These are phyloP conservation scores for Plasmopara muralis DNA, from an alignment of 352 stramenopile genomes.

Conservation along the genomic window DNA sequence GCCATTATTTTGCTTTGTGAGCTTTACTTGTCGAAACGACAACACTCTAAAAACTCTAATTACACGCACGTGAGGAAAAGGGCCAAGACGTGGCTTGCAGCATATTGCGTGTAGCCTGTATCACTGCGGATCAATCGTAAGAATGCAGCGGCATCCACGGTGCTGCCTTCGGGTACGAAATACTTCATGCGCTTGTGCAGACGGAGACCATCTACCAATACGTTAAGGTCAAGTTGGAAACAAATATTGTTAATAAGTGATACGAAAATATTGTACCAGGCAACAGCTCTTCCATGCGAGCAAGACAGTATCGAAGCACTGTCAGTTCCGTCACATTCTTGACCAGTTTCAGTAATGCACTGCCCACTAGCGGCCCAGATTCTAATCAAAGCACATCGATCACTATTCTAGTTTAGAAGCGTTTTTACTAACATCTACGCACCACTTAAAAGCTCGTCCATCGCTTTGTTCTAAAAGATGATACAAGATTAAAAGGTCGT, in stretches of 20 bases:
- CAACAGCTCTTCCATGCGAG: constrained; percentile 81
- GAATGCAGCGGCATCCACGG: constrained; percentile 71
- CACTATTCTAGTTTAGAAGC: neutral
- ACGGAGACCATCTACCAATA: constrained; percentile 53
- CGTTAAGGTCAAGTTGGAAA: neutral
- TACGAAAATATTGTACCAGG: constrained; percentile 31
- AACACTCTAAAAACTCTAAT: constrained; percentile 1
- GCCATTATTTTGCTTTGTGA: constrained; percentile 4
- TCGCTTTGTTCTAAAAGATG: constrained; percentile 39
- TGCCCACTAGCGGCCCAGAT: constrained; percentile 50
- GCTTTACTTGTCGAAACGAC: neutral
- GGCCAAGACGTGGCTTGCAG: constrained; percentile 68
- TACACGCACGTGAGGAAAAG: constrained; percentile 70
- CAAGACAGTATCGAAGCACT: constrained; percentile 82
- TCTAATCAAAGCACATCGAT: constrained; percentile 19
- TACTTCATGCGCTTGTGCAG: constrained; percentile 73
- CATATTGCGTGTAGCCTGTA: constrained; percentile 81
- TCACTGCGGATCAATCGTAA: constrained; percentile 81
- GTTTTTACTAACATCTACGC: neutral
- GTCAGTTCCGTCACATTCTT: constrained; percentile 86
- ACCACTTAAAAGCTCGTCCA: constrained; percentile 70
- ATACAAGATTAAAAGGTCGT: constrained; percentile 9
- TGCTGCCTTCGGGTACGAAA: constrained; percentile 69
- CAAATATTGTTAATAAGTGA: neutral
- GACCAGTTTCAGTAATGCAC: constrained; percentile 73